Base-by-base conservation (phyloP, 2,329 filamentous ascomycete species). In the Trichophyton mentagrophytes region DNA sequence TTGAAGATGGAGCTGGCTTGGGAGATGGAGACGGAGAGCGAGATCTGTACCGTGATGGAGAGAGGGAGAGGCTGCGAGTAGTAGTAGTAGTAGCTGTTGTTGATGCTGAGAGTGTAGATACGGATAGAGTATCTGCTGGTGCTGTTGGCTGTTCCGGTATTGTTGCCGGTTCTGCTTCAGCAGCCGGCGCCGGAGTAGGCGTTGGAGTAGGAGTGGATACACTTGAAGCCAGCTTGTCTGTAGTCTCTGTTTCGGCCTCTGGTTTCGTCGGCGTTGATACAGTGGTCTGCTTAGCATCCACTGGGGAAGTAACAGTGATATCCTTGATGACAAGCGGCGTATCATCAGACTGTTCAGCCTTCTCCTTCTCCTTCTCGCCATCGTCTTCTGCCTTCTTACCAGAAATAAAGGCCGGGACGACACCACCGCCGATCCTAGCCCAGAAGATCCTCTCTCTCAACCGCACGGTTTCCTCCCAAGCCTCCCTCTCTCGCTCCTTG, bases 371-470 rank as follows among this genome's bases (percentile, higher is more conserved):
- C 11, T 53, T 30, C 5, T 33, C 22, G 44, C 44, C 9, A 1
- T 30, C 27, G 9, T 38, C 33, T 13, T 38, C 33, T 13, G 33
- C 3, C 13, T 51, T 51, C 46, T 25, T 51, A 13, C 49, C 49
- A 6, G 22, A 9, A 27, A 77, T 65, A 58, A 78, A 77, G 11
- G 82, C 78, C 1, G 92, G 93, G 11, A 97, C 77, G 1, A 99
- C 90, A 13, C 93, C 93, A 30, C 91, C 93, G 27, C 92, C 92
- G 59, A 99, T 84, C 60, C 93, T 83, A 58, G 89, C 85, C 93
- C 93, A 99, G 71, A 99, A 99, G 88, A 99, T 96, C 67, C 92
- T 86, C 72, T 99, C 93, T 58, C 93, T 82, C 56, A 97, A 75
- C 33, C 87, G 84, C 9, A 96, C 88, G 61, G 90, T 90, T 76